Evolutionary conservation across 768 basidiomycete species (phyloP).

Genomic region (Boletus edulis): DNA sequence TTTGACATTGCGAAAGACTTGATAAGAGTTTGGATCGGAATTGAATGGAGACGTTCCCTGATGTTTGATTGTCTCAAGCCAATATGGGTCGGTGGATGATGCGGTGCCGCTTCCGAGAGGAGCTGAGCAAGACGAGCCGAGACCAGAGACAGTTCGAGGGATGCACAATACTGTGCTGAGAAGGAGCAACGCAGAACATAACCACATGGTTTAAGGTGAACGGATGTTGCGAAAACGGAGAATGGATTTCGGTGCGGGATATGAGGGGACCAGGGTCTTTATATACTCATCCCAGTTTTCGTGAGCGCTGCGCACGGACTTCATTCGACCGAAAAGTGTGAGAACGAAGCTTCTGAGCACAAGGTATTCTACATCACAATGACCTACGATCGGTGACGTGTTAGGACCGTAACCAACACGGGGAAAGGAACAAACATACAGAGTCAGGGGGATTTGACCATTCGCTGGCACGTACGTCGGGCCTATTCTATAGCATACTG

Average conservation of each 20-base stretch:
- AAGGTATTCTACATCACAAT: neutral
- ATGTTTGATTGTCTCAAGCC: constrained; percentile 69
- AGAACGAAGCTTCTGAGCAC: neutral
- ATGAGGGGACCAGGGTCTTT: neutral
- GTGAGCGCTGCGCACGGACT: neutral
- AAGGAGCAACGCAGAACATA: constrained; percentile 1
- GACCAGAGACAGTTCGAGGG: constrained; percentile 20
- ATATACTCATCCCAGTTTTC: constrained; percentile 9
- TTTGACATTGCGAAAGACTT: constrained; percentile 78
- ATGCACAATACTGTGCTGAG: constrained; percentile 9
- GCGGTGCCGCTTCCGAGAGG: constrained; percentile 51
- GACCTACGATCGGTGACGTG: neutral
- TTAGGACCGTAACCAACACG: neutral
- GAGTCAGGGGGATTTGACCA: neutral
- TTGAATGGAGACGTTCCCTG: constrained; percentile 72
- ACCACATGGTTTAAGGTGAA: constrained; percentile 8
- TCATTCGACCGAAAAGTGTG: neutral
- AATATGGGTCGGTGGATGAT: constrained; percentile 44
- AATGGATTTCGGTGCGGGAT: neutral
- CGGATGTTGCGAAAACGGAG: neutral
- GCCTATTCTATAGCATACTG: neutral
- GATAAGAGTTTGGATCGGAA: constrained; percentile 47
- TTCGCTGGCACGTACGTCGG: constrained; percentile 4
- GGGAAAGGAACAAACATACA: neutral
- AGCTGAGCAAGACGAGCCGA: constrained; percentile 47